Percentiles rank a stretch among this genome's conserved stretches.
Evolutionary conservation across 495 filamentous ascomycete genomes (phyloP).

Genomic region (Aspergillus mulundensis): DNA sequence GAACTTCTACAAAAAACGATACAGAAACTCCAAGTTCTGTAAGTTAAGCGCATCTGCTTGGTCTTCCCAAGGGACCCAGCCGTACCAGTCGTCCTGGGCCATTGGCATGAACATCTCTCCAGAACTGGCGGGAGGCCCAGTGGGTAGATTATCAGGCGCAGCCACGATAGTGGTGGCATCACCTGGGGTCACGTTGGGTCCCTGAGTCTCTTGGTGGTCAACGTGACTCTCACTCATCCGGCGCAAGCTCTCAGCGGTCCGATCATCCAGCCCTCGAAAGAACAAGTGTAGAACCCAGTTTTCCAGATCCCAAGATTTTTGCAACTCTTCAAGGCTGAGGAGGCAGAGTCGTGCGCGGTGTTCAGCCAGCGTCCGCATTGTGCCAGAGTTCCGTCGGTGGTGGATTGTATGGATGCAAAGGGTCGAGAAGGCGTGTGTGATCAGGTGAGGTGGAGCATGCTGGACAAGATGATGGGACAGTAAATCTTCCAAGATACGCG

Average conservation of each 20-base stretch:
- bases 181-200: too few relatives aligned
- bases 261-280: conserved; percentile 42
- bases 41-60: conserved; percentile 36
- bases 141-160: too few relatives aligned
- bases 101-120: not conserved
- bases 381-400: conserved; percentile 33
- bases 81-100: conserved; percentile 30
- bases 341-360: conserved; percentile 45
- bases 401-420: conserved; percentile 47
- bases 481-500: conserved; percentile 44
- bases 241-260: conserved; percentile 35
- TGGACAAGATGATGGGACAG: conserved; percentile 44
- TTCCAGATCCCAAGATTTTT: conserved; percentile 46
- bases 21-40: conserved; percentile 39
- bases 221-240: not conserved
- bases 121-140: too few relatives aligned
- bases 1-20: conserved; percentile 30
- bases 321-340: conserved; percentile 42
- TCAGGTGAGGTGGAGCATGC: conserved; percentile 41
- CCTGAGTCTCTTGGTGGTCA: too few relatives aligned
- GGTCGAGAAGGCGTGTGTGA: conserved; percentile 45
- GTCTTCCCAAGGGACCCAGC: conserved; percentile 35
- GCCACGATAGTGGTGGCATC: too few relatives aligned
- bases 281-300: conserved; percentile 46
- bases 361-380: conserved; percentile 41